Conservation (phyloP, 352 stramenopile species). For the Phytophthora fragariae region DNA sequence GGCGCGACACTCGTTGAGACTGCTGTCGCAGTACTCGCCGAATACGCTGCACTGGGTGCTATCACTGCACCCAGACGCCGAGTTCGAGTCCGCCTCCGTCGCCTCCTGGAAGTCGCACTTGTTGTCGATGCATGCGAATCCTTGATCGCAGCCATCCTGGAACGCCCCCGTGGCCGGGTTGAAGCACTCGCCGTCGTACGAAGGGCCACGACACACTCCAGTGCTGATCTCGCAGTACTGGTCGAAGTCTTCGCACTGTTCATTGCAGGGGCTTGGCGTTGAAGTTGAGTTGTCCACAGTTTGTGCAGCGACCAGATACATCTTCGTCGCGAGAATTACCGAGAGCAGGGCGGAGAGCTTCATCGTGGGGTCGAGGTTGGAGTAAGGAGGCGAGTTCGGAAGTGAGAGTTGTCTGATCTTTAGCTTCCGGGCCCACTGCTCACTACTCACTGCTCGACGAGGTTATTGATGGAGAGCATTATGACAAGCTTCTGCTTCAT, state of each 20-base stretch:
- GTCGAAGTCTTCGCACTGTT: conserved; percentile 26
- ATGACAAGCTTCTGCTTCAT: no score
- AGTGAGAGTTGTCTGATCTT: no score
- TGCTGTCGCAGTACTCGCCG: neutral
- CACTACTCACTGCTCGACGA: no score
- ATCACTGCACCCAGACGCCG: conserved; percentile 7
- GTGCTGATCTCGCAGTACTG: conserved; percentile 41
- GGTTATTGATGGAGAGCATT: no score
- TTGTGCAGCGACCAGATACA: conserved; percentile 4
- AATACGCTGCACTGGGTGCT: neutral
- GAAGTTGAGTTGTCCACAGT: conserved; percentile 9
- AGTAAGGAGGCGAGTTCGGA: no score
- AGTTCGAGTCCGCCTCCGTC: neutral
- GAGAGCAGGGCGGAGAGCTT: no score
- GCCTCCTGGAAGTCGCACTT: conserved; percentile 28
- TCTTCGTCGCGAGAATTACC: neutral
- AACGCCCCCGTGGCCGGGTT: conserved; percentile 22
- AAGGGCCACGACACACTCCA: conserved; percentile 17
- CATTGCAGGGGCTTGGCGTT: conserved; percentile 7
- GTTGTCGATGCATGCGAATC: conserved; percentile 27
- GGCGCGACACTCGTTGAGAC: neutral
- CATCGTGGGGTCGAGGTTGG: no score
- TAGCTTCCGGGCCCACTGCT: no score
- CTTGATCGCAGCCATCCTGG: conserved; percentile 24
- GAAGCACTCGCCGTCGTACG: conserved; percentile 24